These are phyloP conservation scores for Clarireedia hainanense DNA, from an alignment of 2,329 filamentous ascomycete genomes.

Conservation along the genomic window DNA sequence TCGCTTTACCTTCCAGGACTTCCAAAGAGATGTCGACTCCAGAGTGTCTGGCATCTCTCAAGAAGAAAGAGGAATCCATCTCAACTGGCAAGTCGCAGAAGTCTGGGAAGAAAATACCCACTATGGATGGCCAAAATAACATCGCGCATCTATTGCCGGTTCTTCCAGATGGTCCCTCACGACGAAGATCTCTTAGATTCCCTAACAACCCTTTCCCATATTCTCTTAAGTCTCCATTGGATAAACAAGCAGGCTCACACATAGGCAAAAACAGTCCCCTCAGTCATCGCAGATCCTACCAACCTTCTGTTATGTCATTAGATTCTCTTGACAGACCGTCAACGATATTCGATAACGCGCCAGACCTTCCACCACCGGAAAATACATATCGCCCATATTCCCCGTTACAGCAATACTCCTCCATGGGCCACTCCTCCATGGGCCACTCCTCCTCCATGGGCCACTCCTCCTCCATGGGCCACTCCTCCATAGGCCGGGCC, in stretches of 20 bases:
- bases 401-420: slow-evolving; percentile 34
- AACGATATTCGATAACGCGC: slow-evolving; percentile 49
- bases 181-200: slow-evolving; percentile 30
- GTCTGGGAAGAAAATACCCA: slow-evolving; percentile 22
- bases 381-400: slow-evolving; percentile 46
- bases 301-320: slow-evolving; percentile 37
- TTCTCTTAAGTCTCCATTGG: slow-evolving; percentile 13
- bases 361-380: slow-evolving; percentile 54
- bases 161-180: slow-evolving; percentile 44
- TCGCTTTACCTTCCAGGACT: slow-evolving; percentile 20
- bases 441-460: slow-evolving; percentile 32
- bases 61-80: slow-evolving; percentile 33
- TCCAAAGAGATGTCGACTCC: slow-evolving; percentile 28
- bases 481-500: slow-evolving; percentile 38
- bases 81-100: slow-evolving; percentile 26
- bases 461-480: slow-evolving; percentile 33
- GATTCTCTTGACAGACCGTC: slow-evolving; percentile 32
- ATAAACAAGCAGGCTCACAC: slow-evolving; percentile 23
- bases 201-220: slow-evolving; percentile 31
- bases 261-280: slow-evolving; percentile 21
- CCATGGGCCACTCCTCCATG: slow-evolving; percentile 27
- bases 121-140: slow-evolving; percentile 22
- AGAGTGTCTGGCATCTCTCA: slow-evolving; percentile 31
- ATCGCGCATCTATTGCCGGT: slow-evolving; percentile 37
- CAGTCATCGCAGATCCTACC: slow-evolving; percentile 37